phyloP scores from a whole-genome alignment of 192 early-diverging fungal species.

The Coemansia sp. region DNA sequence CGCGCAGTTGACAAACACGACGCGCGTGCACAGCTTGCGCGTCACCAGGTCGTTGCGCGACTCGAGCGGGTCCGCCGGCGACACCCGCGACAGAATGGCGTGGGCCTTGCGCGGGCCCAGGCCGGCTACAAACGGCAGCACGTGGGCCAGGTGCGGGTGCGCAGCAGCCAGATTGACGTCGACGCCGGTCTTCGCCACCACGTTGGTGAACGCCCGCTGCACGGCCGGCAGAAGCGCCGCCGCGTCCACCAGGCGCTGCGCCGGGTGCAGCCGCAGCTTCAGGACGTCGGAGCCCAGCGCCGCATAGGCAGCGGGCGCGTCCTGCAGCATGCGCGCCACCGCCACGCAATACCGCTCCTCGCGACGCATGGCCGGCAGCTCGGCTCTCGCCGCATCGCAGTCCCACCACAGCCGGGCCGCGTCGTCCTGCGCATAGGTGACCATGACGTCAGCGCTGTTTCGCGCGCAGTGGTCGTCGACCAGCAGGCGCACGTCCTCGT shows the following conservation, averaged over 20 bases:
- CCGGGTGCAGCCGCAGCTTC: constrained; percentile 74
- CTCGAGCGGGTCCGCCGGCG: constrained; percentile 52
- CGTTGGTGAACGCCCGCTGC: constrained; percentile 88
- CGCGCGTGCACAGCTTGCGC: constrained; percentile 65
- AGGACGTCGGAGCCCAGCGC: constrained; percentile 66
- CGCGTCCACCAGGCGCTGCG: constrained; percentile 73
- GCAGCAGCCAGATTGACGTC: constrained; percentile 83
- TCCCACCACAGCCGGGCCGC: constrained; percentile 86
- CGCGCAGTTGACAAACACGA: constrained; percentile 92
- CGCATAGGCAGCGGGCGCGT: constrained; percentile 81
- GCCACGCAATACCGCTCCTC: constrained; percentile 87
- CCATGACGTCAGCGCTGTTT: constrained; percentile 57
- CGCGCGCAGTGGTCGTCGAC: constrained; percentile 59
- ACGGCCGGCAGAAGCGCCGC: constrained; percentile 68
- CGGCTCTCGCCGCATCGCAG: constrained; percentile 67
- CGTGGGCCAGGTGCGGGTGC: constrained; percentile 66
- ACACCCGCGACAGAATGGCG: constrained; percentile 59
- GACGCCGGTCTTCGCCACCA: constrained; percentile 84
- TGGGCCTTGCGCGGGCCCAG: constrained; percentile 93
- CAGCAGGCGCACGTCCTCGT: constrained; percentile 66
- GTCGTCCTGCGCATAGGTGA: constrained; percentile 87
- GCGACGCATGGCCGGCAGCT: constrained; percentile 70
- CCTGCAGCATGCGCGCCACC: constrained; percentile 83
- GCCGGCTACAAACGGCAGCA: constrained; percentile 91
- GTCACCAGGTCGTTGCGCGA: constrained; percentile 73